phyloP scores from a whole-genome alignment of 257 asterid genomes.

The Fraxinus cuspidata region DNA sequence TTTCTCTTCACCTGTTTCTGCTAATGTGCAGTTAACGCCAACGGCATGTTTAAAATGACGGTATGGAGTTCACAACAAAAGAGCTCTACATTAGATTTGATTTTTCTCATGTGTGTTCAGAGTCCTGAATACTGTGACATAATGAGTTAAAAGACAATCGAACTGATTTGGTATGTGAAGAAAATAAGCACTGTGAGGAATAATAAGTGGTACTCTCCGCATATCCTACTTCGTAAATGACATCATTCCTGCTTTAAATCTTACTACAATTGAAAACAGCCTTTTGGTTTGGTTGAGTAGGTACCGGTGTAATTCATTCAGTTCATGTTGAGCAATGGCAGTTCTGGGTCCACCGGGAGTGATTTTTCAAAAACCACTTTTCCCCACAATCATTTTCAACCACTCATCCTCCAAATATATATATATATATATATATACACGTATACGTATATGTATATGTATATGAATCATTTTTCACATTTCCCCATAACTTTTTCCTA shows the following conservation, averaged over 20 bases:
- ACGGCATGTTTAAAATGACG: not conserved
- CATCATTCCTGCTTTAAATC: not conserved
- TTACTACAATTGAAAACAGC: not conserved
- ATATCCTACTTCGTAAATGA: not conserved
- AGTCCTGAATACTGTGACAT: not conserved
- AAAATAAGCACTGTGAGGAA: not conserved
- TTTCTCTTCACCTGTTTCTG: not conserved
- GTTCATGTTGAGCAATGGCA: not conserved
- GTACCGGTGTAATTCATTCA: not conserved
- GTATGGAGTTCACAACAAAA: not conserved
- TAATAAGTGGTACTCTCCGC: not conserved
- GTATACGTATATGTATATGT: too few species aligned
- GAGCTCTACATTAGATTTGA: not conserved
- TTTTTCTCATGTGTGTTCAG: not conserved
- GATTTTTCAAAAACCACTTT: too few species aligned
- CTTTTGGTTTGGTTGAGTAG: not conserved
- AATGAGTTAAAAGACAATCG: not conserved
- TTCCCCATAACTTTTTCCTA: too few species aligned
- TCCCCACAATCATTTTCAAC: too few species aligned
- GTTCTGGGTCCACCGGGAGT: not conserved
- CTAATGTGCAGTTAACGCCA: not conserved
- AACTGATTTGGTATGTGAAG: not conserved
- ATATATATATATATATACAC: too few species aligned
- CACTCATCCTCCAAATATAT: too few species aligned
- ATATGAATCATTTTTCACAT: too few species aligned